Evolutionary conservation across 2,329 filamentous ascomycete genomes (phyloP).

Genomic region (Curvularia lunata): DNA sequence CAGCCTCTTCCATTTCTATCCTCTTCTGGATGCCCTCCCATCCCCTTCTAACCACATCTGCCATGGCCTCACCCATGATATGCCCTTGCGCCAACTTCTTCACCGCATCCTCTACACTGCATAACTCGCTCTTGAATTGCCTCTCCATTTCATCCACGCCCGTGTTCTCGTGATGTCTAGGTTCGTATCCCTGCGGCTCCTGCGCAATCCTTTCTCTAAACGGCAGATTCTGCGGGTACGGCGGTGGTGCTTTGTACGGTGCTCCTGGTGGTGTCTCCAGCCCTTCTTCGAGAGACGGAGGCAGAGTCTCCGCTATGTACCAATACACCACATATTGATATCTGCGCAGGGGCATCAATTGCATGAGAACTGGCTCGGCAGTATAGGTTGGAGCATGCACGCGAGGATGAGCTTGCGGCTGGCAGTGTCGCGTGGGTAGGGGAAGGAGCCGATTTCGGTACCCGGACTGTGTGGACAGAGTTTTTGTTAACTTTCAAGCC

Average conservation of each 20-base stretch:
- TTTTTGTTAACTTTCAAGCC: not conserved
- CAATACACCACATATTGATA: slow-evolving; percentile 56
- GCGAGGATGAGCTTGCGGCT: slow-evolving; percentile 50
- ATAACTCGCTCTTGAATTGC: slow-evolving; percentile 52
- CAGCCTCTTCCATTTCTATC: slow-evolving; percentile 34
- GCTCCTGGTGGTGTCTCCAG: slow-evolving; percentile 30
- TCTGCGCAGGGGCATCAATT: slow-evolving; percentile 50
- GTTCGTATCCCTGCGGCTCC: slow-evolving; percentile 54
- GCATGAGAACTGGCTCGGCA: slow-evolving; percentile 56
- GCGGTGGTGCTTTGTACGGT: slow-evolving; percentile 48
- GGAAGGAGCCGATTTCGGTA: slow-evolving; percentile 59
- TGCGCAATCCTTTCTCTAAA: slow-evolving; percentile 48
- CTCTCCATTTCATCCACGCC: slow-evolving; percentile 57
- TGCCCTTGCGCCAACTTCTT: slow-evolving; percentile 40
- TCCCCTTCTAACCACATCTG: slow-evolving; percentile 54
- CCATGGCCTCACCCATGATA: slow-evolving; percentile 47
- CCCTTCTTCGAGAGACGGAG: slow-evolving; percentile 44
- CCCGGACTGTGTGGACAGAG: slow-evolving; percentile 36
- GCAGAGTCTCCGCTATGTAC: slow-evolving; percentile 57
- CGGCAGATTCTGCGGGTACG: slow-evolving; percentile 46
- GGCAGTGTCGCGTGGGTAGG: slow-evolving; percentile 53
- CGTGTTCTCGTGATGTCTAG: slow-evolving; percentile 54
- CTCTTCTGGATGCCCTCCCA: slow-evolving; percentile 54
- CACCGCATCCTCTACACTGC: slow-evolving; percentile 54
- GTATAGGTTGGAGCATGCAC: slow-evolving; percentile 34